These are phyloP conservation scores for Monosporascus sp. DNA, from an alignment of 2,329 filamentous ascomycete genomes.

Conservation along the genomic window DNA sequence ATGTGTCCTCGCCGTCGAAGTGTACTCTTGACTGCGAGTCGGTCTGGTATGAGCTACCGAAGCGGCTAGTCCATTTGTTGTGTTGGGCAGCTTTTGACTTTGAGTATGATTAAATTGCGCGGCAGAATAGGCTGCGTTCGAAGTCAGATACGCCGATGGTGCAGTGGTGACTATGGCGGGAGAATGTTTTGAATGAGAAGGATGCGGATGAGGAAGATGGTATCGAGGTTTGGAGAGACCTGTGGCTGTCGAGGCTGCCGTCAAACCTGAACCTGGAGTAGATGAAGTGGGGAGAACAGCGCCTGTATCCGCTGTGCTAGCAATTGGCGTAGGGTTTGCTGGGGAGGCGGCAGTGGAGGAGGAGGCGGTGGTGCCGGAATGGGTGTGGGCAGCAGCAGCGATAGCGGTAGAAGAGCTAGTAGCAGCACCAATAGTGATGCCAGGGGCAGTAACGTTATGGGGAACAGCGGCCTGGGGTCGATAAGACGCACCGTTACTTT, in stretches of 20 bases:
- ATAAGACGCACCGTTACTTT: conserved; percentile 35
- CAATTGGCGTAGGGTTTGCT: conserved; percentile 1
- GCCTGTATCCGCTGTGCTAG: neutral
- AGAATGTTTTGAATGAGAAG: conserved; percentile 10
- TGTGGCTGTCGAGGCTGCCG: conserved; percentile 30
- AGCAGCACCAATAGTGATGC: neutral
- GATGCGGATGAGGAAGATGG: conserved; percentile 12
- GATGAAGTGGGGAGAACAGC: conserved; percentile 32
- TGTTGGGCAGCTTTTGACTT: neutral
- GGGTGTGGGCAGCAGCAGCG: conserved; percentile 19
- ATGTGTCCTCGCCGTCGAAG: conserved; percentile 18
- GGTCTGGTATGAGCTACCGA: conserved; percentile 26
- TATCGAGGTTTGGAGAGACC: conserved; percentile 16
- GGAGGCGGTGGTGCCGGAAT: conserved; percentile 20
- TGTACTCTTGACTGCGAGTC: conserved; percentile 7
- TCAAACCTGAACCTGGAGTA: conserved; percentile 3
- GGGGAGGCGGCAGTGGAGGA: conserved; percentile 21
- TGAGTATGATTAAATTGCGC: neutral
- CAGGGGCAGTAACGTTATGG: conserved; percentile 3
- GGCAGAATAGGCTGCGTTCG: neutral
- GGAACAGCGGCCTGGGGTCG: conserved; percentile 17
- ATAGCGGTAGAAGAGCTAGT: neutral
- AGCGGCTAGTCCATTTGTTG: conserved; percentile 31
- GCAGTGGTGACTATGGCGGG: neutral
- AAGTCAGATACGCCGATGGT: neutral